Base-by-base conservation (phyloP, 495 filamentous ascomycete species). In the Penicillium diatomitis region DNA sequence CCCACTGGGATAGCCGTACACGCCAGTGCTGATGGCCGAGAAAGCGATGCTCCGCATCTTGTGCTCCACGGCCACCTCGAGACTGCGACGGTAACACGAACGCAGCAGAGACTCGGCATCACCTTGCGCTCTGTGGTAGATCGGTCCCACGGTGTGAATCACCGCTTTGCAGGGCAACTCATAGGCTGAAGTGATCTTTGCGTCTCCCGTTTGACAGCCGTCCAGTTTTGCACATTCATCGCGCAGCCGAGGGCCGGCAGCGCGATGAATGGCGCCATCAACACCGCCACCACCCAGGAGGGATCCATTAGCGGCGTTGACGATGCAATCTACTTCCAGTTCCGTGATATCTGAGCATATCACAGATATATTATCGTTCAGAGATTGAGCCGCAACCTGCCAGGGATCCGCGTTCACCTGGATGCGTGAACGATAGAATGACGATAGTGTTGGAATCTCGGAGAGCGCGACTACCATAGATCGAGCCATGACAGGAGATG, bases 111-210 rank as follows among this genome's bases (percentile, higher is more conserved):
- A 41, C 49, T 76, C 77, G 12, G 76, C 75, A 9, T 60, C 68
- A 8, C 53, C 27, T 60, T 46, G 1, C 34, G 66, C 63, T 8
- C 0, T 29, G 28, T 27, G 60, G 44, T 94, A 97, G n/a, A 94
- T 63, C 3, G 91, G 91, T 0, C 92, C 92, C 3, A 96, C 92
- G 35, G 92, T 76, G 61, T 96, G 92, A 44, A 97, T 94, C 20
- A 97, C 77, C 46, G 82, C 81, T 42, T 79, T 75, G 65, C 78
- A 85, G 6, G 87, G 88, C 4, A 98, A 71, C 0, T 77, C 54
- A 68, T 90, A 90, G 4, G 79, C 90, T 39, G 68, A 60, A 0
- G 92, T 95, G 58, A 94, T 90, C 60, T 91, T 92, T 43, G 91
- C 87, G 30, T 73, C 69, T 46, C 92, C 92, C 1, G 87, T 90